Evolutionary conservation across 2,329 filamentous ascomycete genomes (phyloP).

Genomic region (Pyrenophora seminiperda): DNA sequence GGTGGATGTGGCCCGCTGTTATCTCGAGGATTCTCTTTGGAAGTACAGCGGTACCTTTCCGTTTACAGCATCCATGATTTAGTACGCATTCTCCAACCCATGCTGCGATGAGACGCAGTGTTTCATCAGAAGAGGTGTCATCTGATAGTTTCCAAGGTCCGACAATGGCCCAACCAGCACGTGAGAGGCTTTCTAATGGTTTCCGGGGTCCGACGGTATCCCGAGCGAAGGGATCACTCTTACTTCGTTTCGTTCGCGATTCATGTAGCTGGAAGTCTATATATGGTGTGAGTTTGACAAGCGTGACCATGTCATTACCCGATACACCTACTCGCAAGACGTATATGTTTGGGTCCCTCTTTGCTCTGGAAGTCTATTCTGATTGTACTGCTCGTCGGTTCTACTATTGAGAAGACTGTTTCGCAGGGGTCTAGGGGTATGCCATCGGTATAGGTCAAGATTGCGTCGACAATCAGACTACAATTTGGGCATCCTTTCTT

Average conservation of each 20-base stretch:
- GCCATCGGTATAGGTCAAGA: background rate
- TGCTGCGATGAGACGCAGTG: background rate
- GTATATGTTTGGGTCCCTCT: no score
- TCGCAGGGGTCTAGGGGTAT: no score
- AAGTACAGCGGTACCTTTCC: fast-evolving
- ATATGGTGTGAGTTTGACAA: no score
- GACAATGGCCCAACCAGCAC: background rate
- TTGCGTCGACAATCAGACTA: background rate
- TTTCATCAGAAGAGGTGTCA: background rate
- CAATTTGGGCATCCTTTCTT: background rate
- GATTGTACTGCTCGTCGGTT: no score
- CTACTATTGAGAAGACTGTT: no score
- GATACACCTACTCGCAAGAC: no score
- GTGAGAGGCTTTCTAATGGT: no score
- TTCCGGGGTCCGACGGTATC: fast-evolving
- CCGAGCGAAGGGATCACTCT: no score
- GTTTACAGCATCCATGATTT: background rate
- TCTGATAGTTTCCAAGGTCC: fast-evolving
- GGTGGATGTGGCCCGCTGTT: background rate
- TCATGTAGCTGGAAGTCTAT: no score
- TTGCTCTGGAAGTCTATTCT: no score
- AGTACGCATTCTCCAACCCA: background rate
- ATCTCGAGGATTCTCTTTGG: background rate
- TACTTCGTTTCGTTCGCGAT: no score
- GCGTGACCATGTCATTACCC: no score